These are phyloP conservation scores for Mycena haematopus DNA, from an alignment of 768 basidiomycete genomes.

Conservation along the genomic window DNA sequence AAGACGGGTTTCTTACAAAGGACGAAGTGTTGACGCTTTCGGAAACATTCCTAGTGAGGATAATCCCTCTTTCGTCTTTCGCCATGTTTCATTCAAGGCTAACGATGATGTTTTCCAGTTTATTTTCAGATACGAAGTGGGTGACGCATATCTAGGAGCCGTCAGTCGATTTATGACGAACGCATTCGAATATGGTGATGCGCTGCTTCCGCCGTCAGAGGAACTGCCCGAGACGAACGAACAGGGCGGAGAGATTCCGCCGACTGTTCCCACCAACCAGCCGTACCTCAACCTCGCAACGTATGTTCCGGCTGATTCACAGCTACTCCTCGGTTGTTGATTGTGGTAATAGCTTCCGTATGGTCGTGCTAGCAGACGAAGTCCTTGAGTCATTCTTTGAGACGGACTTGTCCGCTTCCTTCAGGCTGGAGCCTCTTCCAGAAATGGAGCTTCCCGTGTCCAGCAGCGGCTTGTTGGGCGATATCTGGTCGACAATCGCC, in stretches of 20 bases:
- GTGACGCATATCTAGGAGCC: slow-evolving; percentile 95
- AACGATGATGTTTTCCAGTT: slow-evolving; percentile 65
- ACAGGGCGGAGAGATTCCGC: slow-evolving; percentile 49
- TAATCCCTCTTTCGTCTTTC: background rate
- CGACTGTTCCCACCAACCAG: slow-evolving; percentile 71
- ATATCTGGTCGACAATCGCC: slow-evolving; percentile 88
- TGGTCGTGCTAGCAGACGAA: slow-evolving; percentile 98
- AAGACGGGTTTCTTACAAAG: slow-evolving; percentile 93
- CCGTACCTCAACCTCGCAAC: slow-evolving; percentile 94
- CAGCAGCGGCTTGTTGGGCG: slow-evolving; percentile 73
- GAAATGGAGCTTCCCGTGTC: slow-evolving; percentile 69
- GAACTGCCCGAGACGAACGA: slow-evolving; percentile 39
- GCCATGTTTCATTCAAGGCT: slow-evolving; percentile 11
- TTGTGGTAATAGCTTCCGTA: slow-evolving; percentile 75
- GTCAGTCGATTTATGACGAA: slow-evolving; percentile 98
- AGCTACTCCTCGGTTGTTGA: background rate
- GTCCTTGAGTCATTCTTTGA: slow-evolving; percentile 97
- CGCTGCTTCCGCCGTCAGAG: slow-evolving; percentile 70
- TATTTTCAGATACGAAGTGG: slow-evolving; percentile 96
- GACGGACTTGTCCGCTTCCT: slow-evolving; percentile 87
- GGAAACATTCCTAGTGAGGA: slow-evolving; percentile 86
- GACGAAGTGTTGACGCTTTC: slow-evolving; percentile 96
- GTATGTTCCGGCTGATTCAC: slow-evolving; percentile 45
- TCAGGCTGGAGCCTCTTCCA: slow-evolving; percentile 75
- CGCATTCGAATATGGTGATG: slow-evolving; percentile 97